Percentiles rank a stretch among this genome's conserved stretches.
Evolutionary conservation across 2,329 filamentous ascomycete genomes (phyloP).

Genomic region (Penicillium sp.): DNA sequence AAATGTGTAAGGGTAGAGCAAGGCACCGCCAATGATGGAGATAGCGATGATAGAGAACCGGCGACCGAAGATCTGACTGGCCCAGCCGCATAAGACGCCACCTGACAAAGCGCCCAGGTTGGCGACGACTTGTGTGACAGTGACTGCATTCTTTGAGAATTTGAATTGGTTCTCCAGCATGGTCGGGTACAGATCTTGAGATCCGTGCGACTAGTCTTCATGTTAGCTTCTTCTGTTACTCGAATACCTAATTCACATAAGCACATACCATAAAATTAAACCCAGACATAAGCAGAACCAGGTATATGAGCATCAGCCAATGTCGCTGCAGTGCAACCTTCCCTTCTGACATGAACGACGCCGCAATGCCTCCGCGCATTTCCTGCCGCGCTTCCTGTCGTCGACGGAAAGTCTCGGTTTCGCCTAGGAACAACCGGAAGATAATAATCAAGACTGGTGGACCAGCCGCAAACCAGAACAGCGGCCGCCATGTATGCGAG

Average conservation of each 20-base stretch:
- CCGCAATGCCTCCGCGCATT: slow-evolving; percentile 56
- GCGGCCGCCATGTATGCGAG: slow-evolving; percentile 73
- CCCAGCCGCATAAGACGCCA: slow-evolving; percentile 66
- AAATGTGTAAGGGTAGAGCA: slow-evolving; percentile 83
- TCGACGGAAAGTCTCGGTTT: slow-evolving; percentile 70
- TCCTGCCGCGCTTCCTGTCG: slow-evolving; percentile 63
- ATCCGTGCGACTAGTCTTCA: slow-evolving; percentile 61
- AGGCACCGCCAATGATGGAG: slow-evolving; percentile 64
- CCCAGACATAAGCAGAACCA: slow-evolving; percentile 82
- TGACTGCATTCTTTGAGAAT: slow-evolving; percentile 58
- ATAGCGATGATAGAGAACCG: slow-evolving; percentile 67
- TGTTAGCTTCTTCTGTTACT: slow-evolving; percentile 6
- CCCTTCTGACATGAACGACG: slow-evolving; percentile 71
- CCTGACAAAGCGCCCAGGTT: slow-evolving; percentile 69
- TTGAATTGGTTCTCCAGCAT: slow-evolving; percentile 59
- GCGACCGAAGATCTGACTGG: slow-evolving; percentile 66
- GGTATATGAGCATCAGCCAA: slow-evolving; percentile 76
- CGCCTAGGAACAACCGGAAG: slow-evolving; percentile 73
- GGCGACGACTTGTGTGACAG: slow-evolving; percentile 68
- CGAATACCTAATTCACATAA: slow-evolving; percentile 9
- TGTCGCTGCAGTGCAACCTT: slow-evolving; percentile 74
- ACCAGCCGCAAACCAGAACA: slow-evolving; percentile 85
- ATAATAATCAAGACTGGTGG: slow-evolving; percentile 77
- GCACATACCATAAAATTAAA: slow-evolving; percentile 78
- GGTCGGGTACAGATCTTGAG: slow-evolving; percentile 63